Conservation (phyloP, 495 filamentous ascomycete genomes). For the Neurospora terricola region DNA sequence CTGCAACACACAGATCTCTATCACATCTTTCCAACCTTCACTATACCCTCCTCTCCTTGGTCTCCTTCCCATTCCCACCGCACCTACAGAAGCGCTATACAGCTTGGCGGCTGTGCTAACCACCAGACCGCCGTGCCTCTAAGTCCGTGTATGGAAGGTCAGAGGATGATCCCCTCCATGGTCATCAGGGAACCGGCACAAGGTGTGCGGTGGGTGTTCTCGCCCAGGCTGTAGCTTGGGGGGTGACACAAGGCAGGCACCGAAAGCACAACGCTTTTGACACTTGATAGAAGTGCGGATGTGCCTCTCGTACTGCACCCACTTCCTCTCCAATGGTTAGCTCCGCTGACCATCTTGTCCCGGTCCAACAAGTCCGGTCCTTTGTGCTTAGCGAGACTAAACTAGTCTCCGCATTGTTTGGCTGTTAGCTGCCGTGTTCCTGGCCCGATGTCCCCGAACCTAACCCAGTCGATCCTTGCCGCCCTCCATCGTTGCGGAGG, state of each 20-base stretch:
- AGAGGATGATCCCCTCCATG: neutral
- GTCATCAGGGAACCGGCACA: neutral
- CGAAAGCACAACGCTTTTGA: neutral
- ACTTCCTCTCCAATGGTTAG: neutral
- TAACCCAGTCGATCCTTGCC: neutral
- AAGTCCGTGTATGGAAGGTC: neutral
- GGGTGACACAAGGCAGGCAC: neutral
- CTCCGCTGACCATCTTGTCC: neutral
- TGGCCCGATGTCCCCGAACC: neutral
- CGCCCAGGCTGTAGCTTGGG: neutral
- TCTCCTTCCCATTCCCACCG: neutral
- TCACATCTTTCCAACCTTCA: neutral
- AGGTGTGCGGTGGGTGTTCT: neutral
- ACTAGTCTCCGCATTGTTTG: neutral
- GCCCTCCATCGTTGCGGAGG: neutral
- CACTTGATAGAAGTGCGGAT: neutral
- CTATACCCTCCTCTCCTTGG: neutral
- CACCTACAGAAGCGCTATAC: neutral
- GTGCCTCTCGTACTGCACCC: neutral
- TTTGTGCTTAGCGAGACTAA: neutral
- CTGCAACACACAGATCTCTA: neutral
- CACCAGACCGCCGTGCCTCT: neutral
- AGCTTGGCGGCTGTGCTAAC: neutral
- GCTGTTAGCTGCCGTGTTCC: neutral
- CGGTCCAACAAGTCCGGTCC: neutral